Evolutionary conservation across 169 alveolate species (phyloP).

Genomic region (Eimeria necatrix): DNA sequence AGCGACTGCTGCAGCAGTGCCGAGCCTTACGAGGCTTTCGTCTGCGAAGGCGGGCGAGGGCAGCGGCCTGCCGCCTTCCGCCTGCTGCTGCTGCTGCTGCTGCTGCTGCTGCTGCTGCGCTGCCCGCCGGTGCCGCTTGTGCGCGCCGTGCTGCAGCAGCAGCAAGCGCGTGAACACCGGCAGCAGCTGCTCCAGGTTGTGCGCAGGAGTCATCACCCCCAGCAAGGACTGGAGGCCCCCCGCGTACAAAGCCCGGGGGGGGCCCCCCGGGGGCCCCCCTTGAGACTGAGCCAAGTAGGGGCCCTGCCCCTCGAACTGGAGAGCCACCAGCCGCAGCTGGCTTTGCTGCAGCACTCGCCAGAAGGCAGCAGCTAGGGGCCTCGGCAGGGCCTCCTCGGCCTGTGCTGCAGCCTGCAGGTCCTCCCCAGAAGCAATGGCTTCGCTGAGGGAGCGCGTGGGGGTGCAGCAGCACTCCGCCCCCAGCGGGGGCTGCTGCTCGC

Average conservation of each 20-base stretch:
- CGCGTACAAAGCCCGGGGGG: no score
- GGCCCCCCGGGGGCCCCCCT: no score
- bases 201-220: neutral
- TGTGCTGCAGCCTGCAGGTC: neutral
- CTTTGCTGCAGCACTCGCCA: constrained; percentile 38
- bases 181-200: constrained; percentile 4
- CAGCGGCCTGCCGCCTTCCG: no score
- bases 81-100: neutral
- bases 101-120: neutral
- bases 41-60: constrained; percentile 1
- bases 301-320: constrained; percentile 4
- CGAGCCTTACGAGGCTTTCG: neutral
- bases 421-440: constrained; percentile 12
- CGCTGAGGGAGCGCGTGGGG: constrained; percentile 51
- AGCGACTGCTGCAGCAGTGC: constrained; percentile 23
- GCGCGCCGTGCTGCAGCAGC: constrained; percentile 14
- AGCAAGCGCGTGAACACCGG: constrained; percentile 19
- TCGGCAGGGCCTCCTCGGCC: neutral
- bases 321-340: constrained; percentile 24
- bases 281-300: no score
- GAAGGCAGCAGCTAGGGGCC: constrained; percentile 29
- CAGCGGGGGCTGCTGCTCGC: no score
- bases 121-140: neutral
- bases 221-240: neutral
- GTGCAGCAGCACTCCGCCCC: neutral